These are phyloP conservation scores for Sherardia arvensis DNA, from an alignment of 257 asterid genomes.

Conservation along the genomic window DNA sequence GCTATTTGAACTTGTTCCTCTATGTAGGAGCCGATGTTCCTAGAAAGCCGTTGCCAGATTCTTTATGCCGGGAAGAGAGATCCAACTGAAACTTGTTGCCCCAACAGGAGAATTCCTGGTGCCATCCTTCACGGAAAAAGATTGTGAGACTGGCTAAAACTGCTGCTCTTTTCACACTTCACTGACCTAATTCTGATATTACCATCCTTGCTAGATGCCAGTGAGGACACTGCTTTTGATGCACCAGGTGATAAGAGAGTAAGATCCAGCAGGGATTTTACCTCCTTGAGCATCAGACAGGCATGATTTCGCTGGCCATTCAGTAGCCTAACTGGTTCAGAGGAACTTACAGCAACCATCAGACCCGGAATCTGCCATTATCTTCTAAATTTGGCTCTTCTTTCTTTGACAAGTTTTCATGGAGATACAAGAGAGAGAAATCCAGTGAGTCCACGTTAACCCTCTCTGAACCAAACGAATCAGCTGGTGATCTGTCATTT, in stretches of 20 bases:
- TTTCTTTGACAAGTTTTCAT: too few species aligned
- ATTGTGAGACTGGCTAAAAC: slow-evolving; percentile 69
- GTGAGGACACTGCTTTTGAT: slow-evolving; percentile 34
- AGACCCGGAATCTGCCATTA: too few species aligned
- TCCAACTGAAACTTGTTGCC: slow-evolving; percentile 36
- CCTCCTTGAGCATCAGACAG: slow-evolving; percentile 56
- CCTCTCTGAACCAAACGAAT: too few species aligned
- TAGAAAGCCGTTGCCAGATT: slow-evolving; percentile 31
- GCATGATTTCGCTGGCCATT: slow-evolving; percentile 67
- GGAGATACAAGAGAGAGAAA: too few species aligned
- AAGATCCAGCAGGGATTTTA: slow-evolving; percentile 43
- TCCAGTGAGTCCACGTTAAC: too few species aligned
- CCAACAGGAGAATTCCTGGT: slow-evolving; percentile 46
- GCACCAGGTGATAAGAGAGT: slow-evolving; percentile 60
- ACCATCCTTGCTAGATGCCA: slow-evolving; percentile 53
- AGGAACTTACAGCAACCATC: too few species aligned
- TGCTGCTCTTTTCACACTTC: slow-evolving; percentile 70
- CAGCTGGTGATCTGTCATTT: too few species aligned
- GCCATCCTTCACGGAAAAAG: slow-evolving; percentile 52
- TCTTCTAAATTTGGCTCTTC: too few species aligned
- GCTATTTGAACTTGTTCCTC: slow-evolving; percentile 41
- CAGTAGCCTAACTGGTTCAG: too few species aligned
- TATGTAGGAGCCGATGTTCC: slow-evolving; percentile 38
- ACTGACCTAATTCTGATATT: slow-evolving; percentile 23
- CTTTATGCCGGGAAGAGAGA: slow-evolving; percentile 47